A percentile compares a stretch with the other conserved stretches of the same genome.
Evolutionary conservation across 768 basidiomycete species (phyloP).

Genomic region (Collybia sp.): DNA sequence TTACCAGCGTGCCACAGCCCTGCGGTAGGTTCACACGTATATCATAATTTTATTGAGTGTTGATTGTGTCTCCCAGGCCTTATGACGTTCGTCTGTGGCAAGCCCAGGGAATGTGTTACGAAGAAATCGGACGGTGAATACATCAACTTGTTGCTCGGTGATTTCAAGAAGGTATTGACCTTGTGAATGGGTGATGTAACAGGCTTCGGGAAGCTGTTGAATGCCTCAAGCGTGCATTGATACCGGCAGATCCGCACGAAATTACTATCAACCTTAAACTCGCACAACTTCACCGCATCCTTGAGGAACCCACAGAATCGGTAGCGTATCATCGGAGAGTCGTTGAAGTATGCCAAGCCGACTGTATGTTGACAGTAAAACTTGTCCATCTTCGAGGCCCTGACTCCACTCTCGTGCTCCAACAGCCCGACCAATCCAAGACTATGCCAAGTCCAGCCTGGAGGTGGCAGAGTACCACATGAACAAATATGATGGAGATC

Average conservation of each 20-base stretch:
- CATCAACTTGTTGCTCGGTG: not conserved
- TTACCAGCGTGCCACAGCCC: constrained; percentile 91
- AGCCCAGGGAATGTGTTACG: constrained; percentile 90
- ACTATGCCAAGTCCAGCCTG: constrained; percentile 81
- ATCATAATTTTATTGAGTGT: not conserved
- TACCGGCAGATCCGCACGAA: constrained; percentile 75
- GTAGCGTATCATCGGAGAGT: constrained; percentile 79
- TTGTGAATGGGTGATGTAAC: constrained; percentile 2
- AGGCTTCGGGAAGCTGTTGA: constrained; percentile 88
- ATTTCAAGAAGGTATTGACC: not conserved
- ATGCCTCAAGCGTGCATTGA: constrained; percentile 86
- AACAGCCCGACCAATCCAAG: constrained; percentile 63
- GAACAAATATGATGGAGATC: constrained; percentile 53
- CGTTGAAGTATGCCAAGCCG: constrained; percentile 65
- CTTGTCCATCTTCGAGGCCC: too few species aligned
- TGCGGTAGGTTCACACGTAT: constrained; percentile 49
- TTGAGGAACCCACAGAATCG: constrained; percentile 66
- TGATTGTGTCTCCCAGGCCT: constrained; percentile 46
- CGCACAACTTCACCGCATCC: constrained; percentile 62
- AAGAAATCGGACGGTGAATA: constrained; percentile 78
- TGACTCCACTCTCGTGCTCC: constrained; percentile 10
- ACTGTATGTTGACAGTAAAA: constrained; percentile 29
- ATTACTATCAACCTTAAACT: constrained; percentile 69
- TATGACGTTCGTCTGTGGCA: constrained; percentile 97
- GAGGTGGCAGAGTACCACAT: constrained; percentile 82